Evolutionary conservation across 495 filamentous ascomycete genomes (phyloP).

Genomic region (Melanomma pulvis-pyrius): DNA sequence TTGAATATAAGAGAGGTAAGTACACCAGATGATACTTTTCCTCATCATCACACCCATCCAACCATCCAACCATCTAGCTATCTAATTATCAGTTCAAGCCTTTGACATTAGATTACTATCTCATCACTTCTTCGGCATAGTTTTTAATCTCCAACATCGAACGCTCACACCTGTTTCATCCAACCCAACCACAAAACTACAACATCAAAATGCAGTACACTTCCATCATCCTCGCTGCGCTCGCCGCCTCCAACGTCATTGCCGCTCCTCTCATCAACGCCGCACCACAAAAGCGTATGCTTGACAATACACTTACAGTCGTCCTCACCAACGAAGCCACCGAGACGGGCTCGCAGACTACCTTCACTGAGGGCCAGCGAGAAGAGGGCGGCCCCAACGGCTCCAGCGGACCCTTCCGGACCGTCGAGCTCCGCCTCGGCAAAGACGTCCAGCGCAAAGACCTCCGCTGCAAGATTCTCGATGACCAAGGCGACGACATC

Average conservation of each 20-base stretch:
- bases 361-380: neutral
- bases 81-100: neutral
- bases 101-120: neutral
- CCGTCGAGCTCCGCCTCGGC: slow-evolving; percentile 11
- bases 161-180: neutral
- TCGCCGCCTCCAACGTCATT: slow-evolving; percentile 3
- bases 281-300: neutral
- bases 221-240: slow-evolving; percentile 1
- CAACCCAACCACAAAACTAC: neutral
- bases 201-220: slow-evolving; percentile 16
- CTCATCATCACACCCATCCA: neutral
- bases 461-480: slow-evolving; percentile 17
- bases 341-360: slow-evolving; percentile 10
- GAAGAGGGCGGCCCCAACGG: neutral
- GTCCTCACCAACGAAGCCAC: neutral
- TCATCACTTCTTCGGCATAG: neutral
- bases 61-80: neutral
- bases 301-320: slow-evolving; percentile 5
- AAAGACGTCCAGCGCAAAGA: neutral
- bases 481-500: neutral
- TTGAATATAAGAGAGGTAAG: neutral
- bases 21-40: neutral
- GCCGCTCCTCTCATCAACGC: neutral
- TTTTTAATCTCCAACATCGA: neutral
- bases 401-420: slow-evolving; percentile 9